These are phyloP conservation scores for Knufia petricola DNA, from an alignment of 2,329 filamentous ascomycete genomes.

Conservation along the genomic window DNA sequence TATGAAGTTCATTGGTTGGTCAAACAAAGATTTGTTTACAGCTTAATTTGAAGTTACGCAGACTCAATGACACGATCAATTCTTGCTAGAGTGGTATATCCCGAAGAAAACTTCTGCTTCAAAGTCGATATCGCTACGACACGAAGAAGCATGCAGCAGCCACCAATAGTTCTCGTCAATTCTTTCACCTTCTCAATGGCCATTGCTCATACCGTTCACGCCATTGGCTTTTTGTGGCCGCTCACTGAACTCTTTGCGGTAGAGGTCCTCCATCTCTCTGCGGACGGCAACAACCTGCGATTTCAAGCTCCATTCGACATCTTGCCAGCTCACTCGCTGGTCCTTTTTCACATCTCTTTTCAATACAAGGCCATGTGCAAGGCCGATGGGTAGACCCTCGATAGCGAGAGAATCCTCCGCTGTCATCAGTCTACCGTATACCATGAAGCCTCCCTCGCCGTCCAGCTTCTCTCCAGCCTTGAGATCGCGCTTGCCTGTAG, in stretches of 20 bases:
- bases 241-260: slow-evolving; percentile 18
- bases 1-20: too few relatives aligned
- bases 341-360: slow-evolving; percentile 36
- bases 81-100: too few relatives aligned
- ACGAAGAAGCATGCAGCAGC: too few relatives aligned
- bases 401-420: slow-evolving; percentile 33
- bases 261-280: slow-evolving; percentile 37
- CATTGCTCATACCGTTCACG: too few relatives aligned
- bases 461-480: slow-evolving; percentile 37
- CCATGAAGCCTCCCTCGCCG: slow-evolving; percentile 38
- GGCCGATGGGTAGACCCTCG: slow-evolving; percentile 35
- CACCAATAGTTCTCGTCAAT: too few relatives aligned
- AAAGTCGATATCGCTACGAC: too few relatives aligned
- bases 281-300: slow-evolving; percentile 33
- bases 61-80: too few relatives aligned
- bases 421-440: slow-evolving; percentile 37
- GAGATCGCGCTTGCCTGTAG: slow-evolving; percentile 39
- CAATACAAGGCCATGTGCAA: slow-evolving; percentile 35
- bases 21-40: too few relatives aligned
- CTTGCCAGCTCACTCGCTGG: slow-evolving; percentile 35
- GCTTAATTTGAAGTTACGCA: too few relatives aligned
- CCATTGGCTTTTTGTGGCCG: too few relatives aligned
- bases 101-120: too few relatives aligned
- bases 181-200: too few relatives aligned
- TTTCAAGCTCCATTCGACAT: slow-evolving; percentile 36